Base-by-base conservation (phyloP, 2,329 filamentous ascomycete genomes). In the Trichoderma hamatum region DNA sequence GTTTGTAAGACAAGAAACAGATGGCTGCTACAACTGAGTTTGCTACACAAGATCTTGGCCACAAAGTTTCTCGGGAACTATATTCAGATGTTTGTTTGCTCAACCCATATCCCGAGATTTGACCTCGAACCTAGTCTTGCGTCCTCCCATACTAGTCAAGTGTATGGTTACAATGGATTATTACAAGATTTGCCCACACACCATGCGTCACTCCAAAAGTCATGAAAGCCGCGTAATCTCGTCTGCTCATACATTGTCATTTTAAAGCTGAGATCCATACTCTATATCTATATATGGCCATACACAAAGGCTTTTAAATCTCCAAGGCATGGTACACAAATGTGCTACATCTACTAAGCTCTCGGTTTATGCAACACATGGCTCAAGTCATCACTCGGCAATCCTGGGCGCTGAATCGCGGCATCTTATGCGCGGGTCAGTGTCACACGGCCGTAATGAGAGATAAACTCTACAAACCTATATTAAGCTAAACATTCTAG, bases 11-110 rank as follows among this genome's bases (percentile, higher is more conserved):
- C 11, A 6, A 55, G 26, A 6, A 0, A 0, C 14, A 6, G 9
- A 32, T 4, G 5, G 24, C 10, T 21, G 21, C 11, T 26, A 51
- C 21, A 52, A 28, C 9, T 34, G 61, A 14, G n/a, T 32, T 32
- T 34, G 52, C 55, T 19, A 26, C 34, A 66, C 62, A 7, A 26
- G 14, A 66, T 66, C 36, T 19, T 43, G 24, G 10, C 34, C 39
- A 36, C 46, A 16, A 56, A 66, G 62, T 26, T 66, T 46, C 36
- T 49, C 62, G 52, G 62, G 36, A 56, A 34, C 62, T 46, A 66
- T 66, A 66, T 49, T 21, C 24, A 32, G 26, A 24, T 26, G 46
- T 63, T 56, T 66, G 62, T 66, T 65, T 65, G 26, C 3, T 5
- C 28, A 24, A 24, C 51, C 3, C 21, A 19, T 26, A 6, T 43